Base-by-base conservation (phyloP, 1,284 basidiomycete genomes). In the Fomes fomentarius region DNA sequence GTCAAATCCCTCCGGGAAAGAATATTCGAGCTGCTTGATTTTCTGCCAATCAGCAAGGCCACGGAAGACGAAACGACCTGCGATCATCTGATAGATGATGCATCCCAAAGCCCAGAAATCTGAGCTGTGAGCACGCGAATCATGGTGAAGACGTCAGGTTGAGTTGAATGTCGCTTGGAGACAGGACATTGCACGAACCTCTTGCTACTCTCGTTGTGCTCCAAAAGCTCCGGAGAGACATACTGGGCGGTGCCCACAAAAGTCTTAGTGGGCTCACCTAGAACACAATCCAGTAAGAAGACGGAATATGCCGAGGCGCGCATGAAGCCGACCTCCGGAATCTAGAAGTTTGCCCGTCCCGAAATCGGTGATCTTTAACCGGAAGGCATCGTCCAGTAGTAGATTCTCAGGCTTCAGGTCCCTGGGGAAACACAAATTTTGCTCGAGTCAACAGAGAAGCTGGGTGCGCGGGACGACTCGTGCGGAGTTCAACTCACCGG, bases 101-200 rank as follows among this genome's bases (percentile, higher is more conserved):
- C 96, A 98, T 1, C 96, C 97, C 15, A 98, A 77, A 15, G 96
- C 93, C 97, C 97, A 99, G n/a, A 97, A 82, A 72, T 99, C 96
- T 43, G 93, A 93, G 54, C 94, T 94, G 68, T 34, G 5, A 4
- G 25, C 42, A 14, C 26, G n/a, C 4, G 31, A 12, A 47, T 24
- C 11, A 41, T 37, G 15, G 35, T 48, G 50, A 47, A 40, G 21
- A 53, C 56, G 59, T 55, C 58, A 54, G 38, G 43, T 48, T 58
- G 38, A 57, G 56, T 51, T 47, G 53, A 52, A 48, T n/a, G 44
- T 44, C 26, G 30, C 14, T 34, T 25, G 25, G 42, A 11, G 17
- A 31, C 40, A 45, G n/a, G n/a, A n/a, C 35, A 31, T 33, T 31
- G 47, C 21, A 57, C 67, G 47, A 54, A 87, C 89, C 86, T 85